Evolutionary conservation across 208 protist genomes (phyloP), one percentile per base, ranked within the genome.

Genomic region (Phytomonas francai): DNA sequence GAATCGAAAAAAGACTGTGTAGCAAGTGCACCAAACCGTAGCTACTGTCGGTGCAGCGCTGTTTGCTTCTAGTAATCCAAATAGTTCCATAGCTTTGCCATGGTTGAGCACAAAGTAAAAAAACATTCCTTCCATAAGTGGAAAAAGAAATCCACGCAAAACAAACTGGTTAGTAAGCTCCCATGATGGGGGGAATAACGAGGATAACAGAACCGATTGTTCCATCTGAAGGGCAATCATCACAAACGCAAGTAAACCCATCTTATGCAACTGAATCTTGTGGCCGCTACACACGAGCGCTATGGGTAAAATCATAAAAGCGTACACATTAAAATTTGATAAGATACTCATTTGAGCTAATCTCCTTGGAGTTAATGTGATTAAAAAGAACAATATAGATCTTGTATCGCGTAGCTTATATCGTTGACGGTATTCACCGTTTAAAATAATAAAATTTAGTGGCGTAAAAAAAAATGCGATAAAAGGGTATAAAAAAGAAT

Each of bases 231-330:
- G 68, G 1, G 68, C 30, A 16, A 71, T 56, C 71, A 80, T 77
- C n/a, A 87, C 12, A 6, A 80, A 31, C 22, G 69, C 64, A 7
- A 94, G 76, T 30, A 77, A 59, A 5, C 79, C 29, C 11, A 81
- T 59, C 3, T 74, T 77, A 31, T 68, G 31, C 33, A 89, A 74
- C 30, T 71, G 30, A 34, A 94, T 79, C 64, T 76, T 64, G 70
- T 94, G 80, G 28, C 84, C 89, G 36, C 75, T 77, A 19, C 81
- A 63, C 59, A 94, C 73, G 31, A 89, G 73, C 2, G 81, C 72
- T 25, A 89, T 60, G 11, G 89, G 89, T 29, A 92, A 36, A 68
- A 94, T 81, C 83, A 92, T 88, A 34, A 92, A 75, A 42, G 63
- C 69, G 67, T 88, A 91, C 12, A 94, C 77, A 65, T 69, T 91